Percentiles rank a stretch among this genome's conserved stretches.
phyloP scores from a whole-genome alignment of 176 grass and related monocot species.

The Triticum monococcum region DNA sequence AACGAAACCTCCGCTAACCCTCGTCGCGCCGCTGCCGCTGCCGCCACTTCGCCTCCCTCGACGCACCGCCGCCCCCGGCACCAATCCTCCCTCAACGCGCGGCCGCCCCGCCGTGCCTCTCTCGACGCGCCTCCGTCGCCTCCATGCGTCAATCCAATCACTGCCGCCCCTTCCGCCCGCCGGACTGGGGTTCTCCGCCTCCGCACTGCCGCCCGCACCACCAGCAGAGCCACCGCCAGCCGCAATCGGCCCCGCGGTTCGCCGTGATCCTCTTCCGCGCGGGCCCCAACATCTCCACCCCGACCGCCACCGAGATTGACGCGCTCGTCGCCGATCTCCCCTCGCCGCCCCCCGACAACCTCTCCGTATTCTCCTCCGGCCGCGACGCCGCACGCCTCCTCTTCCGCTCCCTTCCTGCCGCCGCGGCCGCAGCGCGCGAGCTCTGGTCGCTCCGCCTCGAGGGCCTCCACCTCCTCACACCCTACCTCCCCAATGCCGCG shows the following conservation, averaged over 20 bases:
- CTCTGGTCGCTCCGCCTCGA: constrained; percentile 72
- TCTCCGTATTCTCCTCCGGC: constrained; percentile 42
- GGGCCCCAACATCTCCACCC: neutral
- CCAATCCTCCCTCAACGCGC: neutral
- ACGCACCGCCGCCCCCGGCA: neutral
- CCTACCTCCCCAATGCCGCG: constrained; percentile 14
- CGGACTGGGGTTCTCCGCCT: constrained; percentile 20
- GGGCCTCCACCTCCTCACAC: constrained; percentile 55
- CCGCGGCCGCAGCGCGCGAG: constrained; percentile 54
- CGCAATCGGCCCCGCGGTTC: constrained; percentile 16
- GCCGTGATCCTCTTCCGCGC: constrained; percentile 40
- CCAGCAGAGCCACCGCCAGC: neutral
- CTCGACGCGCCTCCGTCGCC: neutral
- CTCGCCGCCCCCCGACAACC: neutral
- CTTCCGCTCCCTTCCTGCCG: constrained; percentile 34
- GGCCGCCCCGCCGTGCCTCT: neutral
- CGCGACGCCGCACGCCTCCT: constrained; percentile 32
- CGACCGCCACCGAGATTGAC: constrained; percentile 38
- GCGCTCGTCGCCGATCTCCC: constrained; percentile 44
- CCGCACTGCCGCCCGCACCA: constrained; percentile 2
- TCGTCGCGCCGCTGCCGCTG: neutral
- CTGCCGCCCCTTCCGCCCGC: constrained; percentile 27
- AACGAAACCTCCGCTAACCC: constrained; percentile 1
- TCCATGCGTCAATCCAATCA: constrained; percentile 43
- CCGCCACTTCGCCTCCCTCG: neutral